Evolutionary conservation across 192 early-diverging fungal species (phyloP).

Genomic region (Backusella macrospora): DNA sequence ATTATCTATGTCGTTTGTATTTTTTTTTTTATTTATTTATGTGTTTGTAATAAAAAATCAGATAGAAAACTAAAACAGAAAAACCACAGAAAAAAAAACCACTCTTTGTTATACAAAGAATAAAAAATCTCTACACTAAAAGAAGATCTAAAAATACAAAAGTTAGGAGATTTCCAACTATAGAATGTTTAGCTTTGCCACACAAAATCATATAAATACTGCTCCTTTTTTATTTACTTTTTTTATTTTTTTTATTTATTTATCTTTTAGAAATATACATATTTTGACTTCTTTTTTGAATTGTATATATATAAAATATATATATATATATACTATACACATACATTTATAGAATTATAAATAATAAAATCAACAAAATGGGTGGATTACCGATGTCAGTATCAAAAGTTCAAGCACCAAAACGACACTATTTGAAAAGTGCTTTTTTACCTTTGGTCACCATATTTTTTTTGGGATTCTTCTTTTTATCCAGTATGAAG

Average conservation of each 20-base stretch:
- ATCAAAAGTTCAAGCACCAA: background rate
- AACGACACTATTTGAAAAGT: background rate
- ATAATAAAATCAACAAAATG: background rate
- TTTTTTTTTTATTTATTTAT: background rate
- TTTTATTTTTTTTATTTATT: background rate
- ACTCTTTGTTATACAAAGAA: background rate
- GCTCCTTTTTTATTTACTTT: background rate
- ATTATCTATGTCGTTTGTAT: background rate
- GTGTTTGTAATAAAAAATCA: background rate
- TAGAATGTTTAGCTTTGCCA: constrained; percentile 7
- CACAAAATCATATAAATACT: background rate
- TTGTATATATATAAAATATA: background rate
- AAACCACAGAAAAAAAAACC: background rate
- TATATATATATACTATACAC: background rate
- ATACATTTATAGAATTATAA: background rate
- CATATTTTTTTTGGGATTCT: background rate
- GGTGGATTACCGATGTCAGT: background rate
- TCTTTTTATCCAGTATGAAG: constrained; percentile 10
- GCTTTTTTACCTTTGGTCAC: background rate
- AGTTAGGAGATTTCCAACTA: background rate
- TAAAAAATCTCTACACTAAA: background rate
- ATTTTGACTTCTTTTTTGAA: no score
- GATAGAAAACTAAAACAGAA: background rate
- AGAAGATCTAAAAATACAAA: constrained; percentile 8
- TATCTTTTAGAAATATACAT: background rate